These are phyloP conservation scores for Sarocladium oryzae DNA, from an alignment of 2,329 filamentous ascomycete species.

Conservation along the genomic window DNA sequence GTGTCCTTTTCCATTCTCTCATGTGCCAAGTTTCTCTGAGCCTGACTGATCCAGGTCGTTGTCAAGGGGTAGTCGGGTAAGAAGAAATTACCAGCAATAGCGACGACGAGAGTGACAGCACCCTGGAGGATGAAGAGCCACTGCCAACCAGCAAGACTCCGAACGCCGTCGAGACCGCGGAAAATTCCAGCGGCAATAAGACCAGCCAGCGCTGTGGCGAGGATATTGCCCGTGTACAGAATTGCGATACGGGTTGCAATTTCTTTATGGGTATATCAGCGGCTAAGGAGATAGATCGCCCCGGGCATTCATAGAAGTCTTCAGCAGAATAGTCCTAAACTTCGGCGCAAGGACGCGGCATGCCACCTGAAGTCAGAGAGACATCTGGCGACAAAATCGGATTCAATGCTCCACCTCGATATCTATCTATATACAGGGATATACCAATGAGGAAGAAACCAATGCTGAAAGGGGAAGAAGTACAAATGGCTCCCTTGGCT, in stretches of 20 bases:
- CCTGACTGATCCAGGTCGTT: constrained; percentile 32
- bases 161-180: constrained; percentile 22
- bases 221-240: constrained; percentile 52
- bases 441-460: too few relatives aligned
- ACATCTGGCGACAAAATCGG: too few relatives aligned
- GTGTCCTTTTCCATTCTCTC: constrained; percentile 22
- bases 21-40: constrained; percentile 32
- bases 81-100: constrained; percentile 15
- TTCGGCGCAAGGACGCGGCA: too few relatives aligned
- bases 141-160: constrained; percentile 48
- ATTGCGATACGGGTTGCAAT: constrained; percentile 56
- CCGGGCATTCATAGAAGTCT: too few relatives aligned
- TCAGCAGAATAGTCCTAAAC: too few relatives aligned
- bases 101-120: constrained; percentile 24
- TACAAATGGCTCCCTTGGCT: too few relatives aligned
- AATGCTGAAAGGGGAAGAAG: too few relatives aligned
- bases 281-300: constrained; percentile 36
- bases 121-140: constrained; percentile 64
- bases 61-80: constrained; percentile 32
- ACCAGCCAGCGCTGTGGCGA: constrained; percentile 63
- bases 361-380: too few relatives aligned
- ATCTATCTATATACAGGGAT: too few relatives aligned
- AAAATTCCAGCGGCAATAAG: constrained; percentile 56
- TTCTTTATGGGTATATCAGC: constrained; percentile 59
- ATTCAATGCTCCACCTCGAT: too few relatives aligned